Evolutionary conservation across 2,329 filamentous ascomycete genomes (phyloP).

Genomic region (Dryadomyces quercivorus): DNA sequence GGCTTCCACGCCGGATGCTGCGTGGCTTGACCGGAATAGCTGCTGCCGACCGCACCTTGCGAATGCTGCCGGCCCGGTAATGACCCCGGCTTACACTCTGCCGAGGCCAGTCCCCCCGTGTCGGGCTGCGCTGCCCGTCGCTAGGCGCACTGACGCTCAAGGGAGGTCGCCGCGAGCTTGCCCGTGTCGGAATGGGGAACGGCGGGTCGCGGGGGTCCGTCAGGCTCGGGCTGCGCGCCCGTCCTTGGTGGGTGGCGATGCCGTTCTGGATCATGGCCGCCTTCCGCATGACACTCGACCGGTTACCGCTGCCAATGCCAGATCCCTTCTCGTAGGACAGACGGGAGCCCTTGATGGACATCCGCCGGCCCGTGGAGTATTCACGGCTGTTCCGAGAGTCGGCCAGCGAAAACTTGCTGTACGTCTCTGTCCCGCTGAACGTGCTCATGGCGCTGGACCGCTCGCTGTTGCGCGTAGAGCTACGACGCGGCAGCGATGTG

Average conservation of each 20-base stretch:
- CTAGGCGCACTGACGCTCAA: conserved; percentile 51
- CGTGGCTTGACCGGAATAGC: conserved; percentile 47
- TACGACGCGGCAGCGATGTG: conserved; percentile 1
- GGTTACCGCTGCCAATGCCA: conserved; percentile 24
- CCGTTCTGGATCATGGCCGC: conserved; percentile 72
- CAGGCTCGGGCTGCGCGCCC: conserved; percentile 53
- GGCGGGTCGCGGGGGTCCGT: conserved; percentile 56
- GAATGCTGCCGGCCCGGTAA: conserved; percentile 50
- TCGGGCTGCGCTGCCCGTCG: conserved; percentile 70
- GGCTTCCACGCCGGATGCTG: conserved; percentile 32
- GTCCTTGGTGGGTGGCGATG: conserved; percentile 53
- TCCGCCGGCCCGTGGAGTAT: conserved; percentile 15
- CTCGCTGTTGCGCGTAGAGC: conserved; percentile 13
- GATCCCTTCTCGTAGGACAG: conserved; percentile 25
- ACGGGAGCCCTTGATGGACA: conserved; percentile 18
- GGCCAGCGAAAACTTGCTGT: conserved; percentile 29
- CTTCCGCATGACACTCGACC: conserved; percentile 56
- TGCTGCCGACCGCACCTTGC: conserved; percentile 77
- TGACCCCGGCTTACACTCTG: conserved; percentile 34
- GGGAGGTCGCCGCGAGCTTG: conserved; percentile 69
- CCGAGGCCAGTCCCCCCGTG: conserved; percentile 46
- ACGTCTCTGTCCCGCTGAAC: conserved; percentile 27
- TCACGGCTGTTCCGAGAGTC: conserved; percentile 19
- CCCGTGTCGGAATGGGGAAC: conserved; percentile 81
- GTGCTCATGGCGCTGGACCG: conserved; percentile 20